A percentile compares a stretch with the other conserved stretches of the same genome.
phyloP scores from a whole-genome alignment of 2,329 filamentous ascomycete genomes.

The Alternaria gaisen region DNA sequence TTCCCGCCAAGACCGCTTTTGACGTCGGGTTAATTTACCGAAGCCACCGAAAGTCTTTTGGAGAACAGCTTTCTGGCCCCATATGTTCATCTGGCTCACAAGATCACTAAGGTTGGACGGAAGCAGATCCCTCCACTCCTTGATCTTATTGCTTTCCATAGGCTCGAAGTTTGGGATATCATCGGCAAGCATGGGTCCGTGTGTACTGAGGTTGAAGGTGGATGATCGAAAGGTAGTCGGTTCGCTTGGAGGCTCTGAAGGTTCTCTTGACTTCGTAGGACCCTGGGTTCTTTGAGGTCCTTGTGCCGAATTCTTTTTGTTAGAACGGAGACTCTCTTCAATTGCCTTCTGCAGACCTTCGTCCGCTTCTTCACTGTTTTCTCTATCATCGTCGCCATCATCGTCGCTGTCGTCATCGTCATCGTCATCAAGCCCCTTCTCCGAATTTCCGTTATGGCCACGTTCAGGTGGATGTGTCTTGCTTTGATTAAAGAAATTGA shows the following conservation, averaged over 20 bases:
- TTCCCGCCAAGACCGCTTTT: not conserved
- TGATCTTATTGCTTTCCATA: no score
- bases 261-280: no score
- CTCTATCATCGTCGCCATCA: no score
- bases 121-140: not conserved
- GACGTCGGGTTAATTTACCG: not conserved
- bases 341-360: no score
- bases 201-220: no score
- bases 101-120: not conserved
- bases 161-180: not conserved
- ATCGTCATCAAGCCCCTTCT: not conserved
- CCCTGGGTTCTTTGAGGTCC: no score
- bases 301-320: no score
- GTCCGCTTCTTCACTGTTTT: no score
- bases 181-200: not conserved
- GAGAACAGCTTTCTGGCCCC: not conserved
- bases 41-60: not conserved
- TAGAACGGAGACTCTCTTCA: no score
- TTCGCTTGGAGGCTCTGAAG: no score
- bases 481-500: not conserved
- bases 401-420: not conserved
- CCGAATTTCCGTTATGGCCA: not conserved
- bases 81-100: not conserved
- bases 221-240: no score
- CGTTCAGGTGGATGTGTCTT: not conserved